A percentile compares a stretch with the other conserved stretches of the same genome.
Conservation (phyloP, 148 eudicot genomes). For the Selenicereus undatus region DNA sequence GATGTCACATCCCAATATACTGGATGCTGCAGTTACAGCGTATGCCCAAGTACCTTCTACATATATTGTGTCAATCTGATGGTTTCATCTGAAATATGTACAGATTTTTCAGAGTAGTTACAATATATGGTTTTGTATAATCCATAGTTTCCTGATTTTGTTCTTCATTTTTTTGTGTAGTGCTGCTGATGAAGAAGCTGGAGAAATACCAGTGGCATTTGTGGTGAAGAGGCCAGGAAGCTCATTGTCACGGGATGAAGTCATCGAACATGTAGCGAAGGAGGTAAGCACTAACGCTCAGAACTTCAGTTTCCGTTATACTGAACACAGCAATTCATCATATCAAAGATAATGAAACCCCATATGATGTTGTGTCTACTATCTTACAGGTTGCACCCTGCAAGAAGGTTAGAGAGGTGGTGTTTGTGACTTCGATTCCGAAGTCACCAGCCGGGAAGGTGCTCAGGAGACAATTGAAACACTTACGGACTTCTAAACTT, state of each 20-base stretch:
- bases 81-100: background rate
- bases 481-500: constrained; percentile 35
- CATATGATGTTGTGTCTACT: constrained; percentile 3
- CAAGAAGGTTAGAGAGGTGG: constrained; percentile 71
- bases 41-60: constrained; percentile 29
- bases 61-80: background rate
- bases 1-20: constrained; percentile 68
- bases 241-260: constrained; percentile 41
- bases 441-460: constrained; percentile 63
- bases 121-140: no score
- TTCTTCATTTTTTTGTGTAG: constrained; percentile 32
- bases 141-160: background rate
- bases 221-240: constrained; percentile 57
- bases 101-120: background rate
- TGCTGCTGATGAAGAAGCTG: constrained; percentile 59
- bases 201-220: constrained; percentile 90
- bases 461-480: constrained; percentile 44
- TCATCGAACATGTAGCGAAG: constrained; percentile 55
- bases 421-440: constrained; percentile 46
- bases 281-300: constrained; percentile 38
- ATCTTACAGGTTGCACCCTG: constrained; percentile 63
- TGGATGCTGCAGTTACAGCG: constrained; percentile 83
- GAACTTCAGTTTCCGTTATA: background rate
- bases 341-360: background rate
- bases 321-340: background rate